Evolutionary conservation across 2,329 filamentous ascomycete genomes (phyloP).

Genomic region (Ceratocystiopsis sp.): DNA sequence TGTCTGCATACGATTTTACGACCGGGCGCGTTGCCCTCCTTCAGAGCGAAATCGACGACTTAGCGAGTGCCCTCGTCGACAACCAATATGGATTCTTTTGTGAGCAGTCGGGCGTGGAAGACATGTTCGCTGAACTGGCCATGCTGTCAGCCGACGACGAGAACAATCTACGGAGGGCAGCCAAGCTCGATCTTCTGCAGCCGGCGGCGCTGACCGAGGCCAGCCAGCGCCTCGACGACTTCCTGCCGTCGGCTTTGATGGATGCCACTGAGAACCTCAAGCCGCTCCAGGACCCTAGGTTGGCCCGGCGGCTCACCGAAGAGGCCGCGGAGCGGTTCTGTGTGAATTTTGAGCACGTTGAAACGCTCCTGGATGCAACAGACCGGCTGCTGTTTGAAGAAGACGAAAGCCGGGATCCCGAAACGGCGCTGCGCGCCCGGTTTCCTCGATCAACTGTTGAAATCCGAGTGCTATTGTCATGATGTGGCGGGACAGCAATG

Average conservation of each 20-base stretch:
- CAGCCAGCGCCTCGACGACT: conserved; percentile 70
- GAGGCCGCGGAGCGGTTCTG: conserved; percentile 74
- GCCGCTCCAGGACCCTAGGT: conserved; percentile 50
- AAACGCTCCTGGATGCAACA: conserved; percentile 29
- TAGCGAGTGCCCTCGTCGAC: conserved; percentile 40
- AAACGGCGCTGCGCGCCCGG: conserved; percentile 20
- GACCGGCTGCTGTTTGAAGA: conserved; percentile 18
- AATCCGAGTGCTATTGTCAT: conserved; percentile 41
- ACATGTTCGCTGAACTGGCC: conserved; percentile 41
- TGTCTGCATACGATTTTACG: conserved; percentile 49
- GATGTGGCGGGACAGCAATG: conserved; percentile 1
- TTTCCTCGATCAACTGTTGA: conserved; percentile 45
- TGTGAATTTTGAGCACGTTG: conserved; percentile 54
- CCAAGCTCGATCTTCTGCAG: conserved; percentile 37
- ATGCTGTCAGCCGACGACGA: conserved; percentile 19
- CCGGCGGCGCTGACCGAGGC: conserved; percentile 43
- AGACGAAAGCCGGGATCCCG: conserved; percentile 12
- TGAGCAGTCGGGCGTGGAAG: conserved; percentile 53
- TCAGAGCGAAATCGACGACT: conserved; percentile 34
- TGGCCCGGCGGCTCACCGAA: conserved; percentile 64
- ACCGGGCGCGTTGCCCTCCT: conserved; percentile 36
- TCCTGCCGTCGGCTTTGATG: conserved; percentile 81
- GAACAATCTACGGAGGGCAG: conserved; percentile 35
- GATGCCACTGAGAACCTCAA: conserved; percentile 75
- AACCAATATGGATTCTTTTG: conserved; percentile 60